A percentile compares a stretch with the other conserved stretches of the same genome.
phyloP scores from a whole-genome alignment of 176 grass and related monocot species.

The Pharus latifolius region DNA sequence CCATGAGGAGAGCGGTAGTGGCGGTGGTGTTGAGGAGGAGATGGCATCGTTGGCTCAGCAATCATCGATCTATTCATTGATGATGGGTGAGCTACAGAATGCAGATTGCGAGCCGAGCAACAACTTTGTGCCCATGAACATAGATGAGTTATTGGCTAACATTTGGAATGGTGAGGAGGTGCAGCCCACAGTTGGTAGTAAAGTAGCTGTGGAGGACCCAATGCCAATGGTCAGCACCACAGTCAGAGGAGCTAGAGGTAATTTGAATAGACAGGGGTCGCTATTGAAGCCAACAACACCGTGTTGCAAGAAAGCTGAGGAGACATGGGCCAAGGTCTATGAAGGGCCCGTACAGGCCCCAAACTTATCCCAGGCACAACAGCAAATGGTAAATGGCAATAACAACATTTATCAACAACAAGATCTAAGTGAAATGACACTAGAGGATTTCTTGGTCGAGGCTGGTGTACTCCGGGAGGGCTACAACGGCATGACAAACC shows the following conservation, averaged over 20 bases:
- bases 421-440: conserved; percentile 82
- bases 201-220: neutral
- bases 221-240: neutral
- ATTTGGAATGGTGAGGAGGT: conserved; percentile 96
- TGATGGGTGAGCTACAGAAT: conserved; percentile 73
- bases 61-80: conserved; percentile 64
- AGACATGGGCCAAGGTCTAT: conserved; percentile 78
- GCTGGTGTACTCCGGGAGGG: conserved; percentile 58
- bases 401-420: conserved; percentile 14
- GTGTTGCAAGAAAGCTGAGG: conserved; percentile 80
- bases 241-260: neutral
- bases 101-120: conserved; percentile 64
- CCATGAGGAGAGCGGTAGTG: neutral
- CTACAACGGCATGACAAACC: neutral
- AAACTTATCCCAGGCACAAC: conserved; percentile 13
- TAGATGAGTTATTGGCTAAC: conserved; percentile 93
- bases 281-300: conserved; percentile 41
- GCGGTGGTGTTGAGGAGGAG: neutral
- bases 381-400: neutral
- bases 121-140: conserved; percentile 95
- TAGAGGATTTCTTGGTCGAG: conserved; percentile 87
- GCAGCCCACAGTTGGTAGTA: conserved; percentile 13
- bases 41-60: conserved; percentile 29
- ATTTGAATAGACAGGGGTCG: conserved; percentile 52
- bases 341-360: neutral